Evolutionary conservation across 306 rosid genomes (phyloP), one percentile per base, ranked within the genome.

Genomic region (Betula pendula): DNA sequence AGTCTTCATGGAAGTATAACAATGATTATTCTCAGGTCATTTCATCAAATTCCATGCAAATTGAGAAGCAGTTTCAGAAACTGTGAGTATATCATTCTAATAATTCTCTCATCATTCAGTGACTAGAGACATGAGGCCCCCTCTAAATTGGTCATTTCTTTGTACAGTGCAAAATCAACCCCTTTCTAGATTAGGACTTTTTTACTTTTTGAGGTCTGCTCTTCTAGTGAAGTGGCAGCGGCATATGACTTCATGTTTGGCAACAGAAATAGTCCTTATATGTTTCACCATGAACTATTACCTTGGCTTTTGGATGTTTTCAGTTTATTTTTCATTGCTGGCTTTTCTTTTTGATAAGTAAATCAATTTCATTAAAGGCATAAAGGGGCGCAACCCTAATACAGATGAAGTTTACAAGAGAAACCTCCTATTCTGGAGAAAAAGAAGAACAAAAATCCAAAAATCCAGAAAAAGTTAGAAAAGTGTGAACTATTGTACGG

Each of bases 31-130:
- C 85, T 43, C 78, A 12, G 74, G 85, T 35, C 55, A 74, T 79
- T 65, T 81, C 85, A 73, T 81, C 91, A 70, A 83, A 80, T 85
- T 66, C 92, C 70, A 11, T 56, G 50, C 90, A 78, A 62, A 76
- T 86, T 66, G 91, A 91, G 79, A 91, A 88, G 87, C 91, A 89
- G 84, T 80, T 91, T 67, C 96, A 89, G 63, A 93, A 86, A 55
- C 84, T 88, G 99, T 96, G 86, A 91, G 99, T 85, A 71, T 71
- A 74, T 78, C 73, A 42, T 52, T 47, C 80, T 71, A 50, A 63
- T 67, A 29, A 24, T 75, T 38, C 72, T 53, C 17, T 79, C 53
- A 73, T 58, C 38, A 73, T 72, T 77, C 73, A 73, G 60, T 44
- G 50, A 58, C 58, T 56, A 55, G 50, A 45, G 71, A 68, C 33